Evolutionary conservation across 129 eudicot species (phyloP), one percentile per base, ranked within the genome.

Genomic region (Erigeron canadensis): DNA sequence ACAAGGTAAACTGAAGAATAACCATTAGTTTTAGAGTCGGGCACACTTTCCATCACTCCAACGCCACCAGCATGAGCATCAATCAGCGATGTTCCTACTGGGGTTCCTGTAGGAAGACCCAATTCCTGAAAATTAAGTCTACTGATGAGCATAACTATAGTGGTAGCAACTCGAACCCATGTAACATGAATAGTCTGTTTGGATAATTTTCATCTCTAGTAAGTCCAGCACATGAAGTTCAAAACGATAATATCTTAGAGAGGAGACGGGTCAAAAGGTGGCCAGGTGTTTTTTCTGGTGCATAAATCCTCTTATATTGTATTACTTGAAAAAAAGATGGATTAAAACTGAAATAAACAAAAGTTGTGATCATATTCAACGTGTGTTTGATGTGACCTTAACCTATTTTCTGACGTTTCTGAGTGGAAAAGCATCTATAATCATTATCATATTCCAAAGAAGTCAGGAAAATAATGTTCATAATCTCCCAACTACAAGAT

Each of bases 21-120:
- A 94, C 98, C 92, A 79, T 63, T 77, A 42, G 82, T 21, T 78
- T 87, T 81, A 77, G 84, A 74, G 1, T 50, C 69, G 12, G 87
- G 89, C 65, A 74, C 81, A 74, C 99, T 95, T 88, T 90, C 99
- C 96, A 95, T 95, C 22, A 95, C 96, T 21, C 99, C 99, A 71
- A 95, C 96, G 21, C 99, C 97, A 75, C 99, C 99, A 72, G 99
- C 99, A 80, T 95, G 99, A 54, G 99, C 99, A 90, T 95, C 99
- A 74, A 95, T 90, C 67, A 95, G 80, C 15, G 99, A 90, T 67
- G 97, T 95, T 67, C 96, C 99, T 22, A 95, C 97, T 28, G 99
- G 99, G 69, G 79, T 95, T 64, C 99, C 99, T 6, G 82, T 67
- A 64, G 65, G 28, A 76, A 95, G 85, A 60, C 91, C 99, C 58